Conservation (phyloP, 2,329 filamentous ascomycete genomes). For the Xylaria sp. region DNA sequence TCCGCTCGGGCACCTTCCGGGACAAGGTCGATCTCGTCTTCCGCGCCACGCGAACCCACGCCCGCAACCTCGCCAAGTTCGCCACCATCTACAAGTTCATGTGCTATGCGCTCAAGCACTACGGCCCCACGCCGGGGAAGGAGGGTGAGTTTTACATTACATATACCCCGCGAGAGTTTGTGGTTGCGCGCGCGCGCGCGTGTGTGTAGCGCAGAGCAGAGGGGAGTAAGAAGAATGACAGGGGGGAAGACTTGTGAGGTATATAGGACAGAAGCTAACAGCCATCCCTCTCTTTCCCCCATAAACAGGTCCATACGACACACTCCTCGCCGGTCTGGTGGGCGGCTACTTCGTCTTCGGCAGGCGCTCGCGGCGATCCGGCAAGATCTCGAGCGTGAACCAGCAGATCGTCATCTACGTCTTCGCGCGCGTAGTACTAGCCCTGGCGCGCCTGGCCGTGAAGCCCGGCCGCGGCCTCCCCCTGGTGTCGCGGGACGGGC, state of each 20-base stretch:
- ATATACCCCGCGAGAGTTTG: conserved; percentile 37
- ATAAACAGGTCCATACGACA: conserved; percentile 75
- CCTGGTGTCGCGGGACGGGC: conserved; percentile 58
- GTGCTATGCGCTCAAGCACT: conserved; percentile 78
- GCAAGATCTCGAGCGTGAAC: conserved; percentile 81
- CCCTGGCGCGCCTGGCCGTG: conserved; percentile 83
- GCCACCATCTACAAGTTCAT: conserved; percentile 88
- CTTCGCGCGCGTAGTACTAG: conserved; percentile 89
- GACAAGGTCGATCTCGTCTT: conserved; percentile 83
- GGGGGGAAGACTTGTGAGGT: not conserved
- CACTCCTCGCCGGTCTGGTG: conserved; percentile 84
- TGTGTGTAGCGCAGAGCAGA: too few species aligned
- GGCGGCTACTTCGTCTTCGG: conserved; percentile 96
- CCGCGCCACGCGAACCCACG: conserved; percentile 89
- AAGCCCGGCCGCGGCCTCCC: conserved; percentile 67
- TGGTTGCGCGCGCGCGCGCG: not conserved
- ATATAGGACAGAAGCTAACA: conserved; percentile 2
- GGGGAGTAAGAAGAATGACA: not conserved
- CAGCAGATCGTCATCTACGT: conserved; percentile 99
- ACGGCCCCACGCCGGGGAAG: conserved; percentile 67
- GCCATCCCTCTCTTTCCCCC: too few species aligned
- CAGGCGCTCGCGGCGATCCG: conserved; percentile 66
- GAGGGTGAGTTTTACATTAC: conserved; percentile 57
- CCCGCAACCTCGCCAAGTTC: conserved; percentile 90
- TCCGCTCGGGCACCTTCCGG: conserved; percentile 87